Percentiles rank a stretch among this genome's conserved stretches.
Conservation (phyloP, 768 basidiomycete species). For the Russula brevipes region DNA sequence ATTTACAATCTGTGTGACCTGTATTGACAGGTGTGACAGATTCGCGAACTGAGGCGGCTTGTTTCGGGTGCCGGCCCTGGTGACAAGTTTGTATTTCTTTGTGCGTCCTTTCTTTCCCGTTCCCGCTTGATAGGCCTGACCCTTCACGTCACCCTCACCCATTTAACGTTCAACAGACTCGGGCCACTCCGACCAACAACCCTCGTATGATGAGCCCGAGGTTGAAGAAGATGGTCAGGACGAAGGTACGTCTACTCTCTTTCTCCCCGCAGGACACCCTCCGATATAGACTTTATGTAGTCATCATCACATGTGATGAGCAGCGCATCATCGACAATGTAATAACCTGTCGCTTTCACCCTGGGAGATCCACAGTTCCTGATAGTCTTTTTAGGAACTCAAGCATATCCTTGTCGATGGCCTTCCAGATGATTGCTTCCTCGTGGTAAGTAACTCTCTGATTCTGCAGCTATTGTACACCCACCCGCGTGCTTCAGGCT, state of each 20-base stretch:
- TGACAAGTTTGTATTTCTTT: constrained; percentile 29
- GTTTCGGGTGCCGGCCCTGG: constrained; percentile 25
- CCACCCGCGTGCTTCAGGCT: constrained; percentile 15
- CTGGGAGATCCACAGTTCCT: not conserved
- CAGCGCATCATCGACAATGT: constrained; percentile 28
- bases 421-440: constrained; percentile 20
- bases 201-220: not conserved
- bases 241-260: constrained; percentile 22
- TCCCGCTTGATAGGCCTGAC: not conserved
- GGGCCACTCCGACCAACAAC: constrained; percentile 28
- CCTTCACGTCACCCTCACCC: not conserved
- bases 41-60: constrained; percentile 20
- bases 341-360: not conserved
- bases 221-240: constrained; percentile 28
- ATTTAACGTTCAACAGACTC: constrained; percentile 18
- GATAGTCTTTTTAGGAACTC: constrained; percentile 11
- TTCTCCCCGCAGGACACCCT: no score
- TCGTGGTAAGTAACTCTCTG: constrained; percentile 14
- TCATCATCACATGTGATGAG: constrained; percentile 15
- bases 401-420: constrained; percentile 11
- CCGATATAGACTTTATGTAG: not conserved
- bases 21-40: constrained; percentile 8
- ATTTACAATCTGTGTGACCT: not conserved
- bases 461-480: not conserved
- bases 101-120: constrained; percentile 18